phyloP scores from a whole-genome alignment of 2,329 filamentous ascomycete species.

The Calonectria fujianensis region DNA sequence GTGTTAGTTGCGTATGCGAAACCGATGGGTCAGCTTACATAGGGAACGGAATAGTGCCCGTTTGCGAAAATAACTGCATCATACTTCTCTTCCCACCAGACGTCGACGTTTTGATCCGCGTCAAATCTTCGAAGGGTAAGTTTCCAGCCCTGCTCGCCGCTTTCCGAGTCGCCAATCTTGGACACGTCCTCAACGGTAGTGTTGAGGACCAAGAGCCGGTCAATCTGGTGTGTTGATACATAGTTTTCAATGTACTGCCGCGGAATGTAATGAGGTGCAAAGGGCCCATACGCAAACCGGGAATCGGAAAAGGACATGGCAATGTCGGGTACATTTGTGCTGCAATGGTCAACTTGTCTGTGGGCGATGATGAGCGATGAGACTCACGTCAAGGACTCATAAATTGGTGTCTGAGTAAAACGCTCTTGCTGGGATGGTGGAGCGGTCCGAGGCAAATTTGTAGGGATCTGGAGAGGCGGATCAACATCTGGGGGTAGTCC shows the following conservation, averaged over 20 bases:
- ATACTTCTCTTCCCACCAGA: slow-evolving; percentile 73
- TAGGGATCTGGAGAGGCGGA: slow-evolving; percentile 66
- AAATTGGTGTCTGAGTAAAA: slow-evolving; percentile 70
- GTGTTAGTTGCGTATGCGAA: accelerated
- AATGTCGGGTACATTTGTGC: slow-evolving; percentile 74
- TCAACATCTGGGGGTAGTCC: slow-evolving; percentile 67
- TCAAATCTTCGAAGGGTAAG: slow-evolving; percentile 70
- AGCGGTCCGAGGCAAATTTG: slow-evolving; percentile 62
- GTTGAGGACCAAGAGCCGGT: slow-evolving; percentile 67
- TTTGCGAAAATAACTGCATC: slow-evolving; percentile 66
- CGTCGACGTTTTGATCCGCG: slow-evolving; percentile 63
- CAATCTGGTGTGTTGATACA: slow-evolving; percentile 69
- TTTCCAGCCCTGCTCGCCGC: slow-evolving; percentile 62
- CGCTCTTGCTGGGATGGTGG: slow-evolving; percentile 66
- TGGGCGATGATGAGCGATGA: slow-evolving; percentile 27
- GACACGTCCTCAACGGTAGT: slow-evolving; percentile 72
- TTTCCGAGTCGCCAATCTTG: slow-evolving; percentile 49
- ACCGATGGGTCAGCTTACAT: slow-evolving; percentile 59
- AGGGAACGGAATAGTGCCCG: slow-evolving; percentile 66
- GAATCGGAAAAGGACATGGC: slow-evolving; percentile 74
- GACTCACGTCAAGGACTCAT: slow-evolving; percentile 69
- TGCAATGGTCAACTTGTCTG: not conserved
- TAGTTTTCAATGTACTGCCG: slow-evolving; percentile 75
- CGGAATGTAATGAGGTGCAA: slow-evolving; percentile 72
- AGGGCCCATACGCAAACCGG: slow-evolving; percentile 73